phyloP scores from a whole-genome alignment of 805 yeast species.

The Wickerhamomyces strasburgensis region DNA sequence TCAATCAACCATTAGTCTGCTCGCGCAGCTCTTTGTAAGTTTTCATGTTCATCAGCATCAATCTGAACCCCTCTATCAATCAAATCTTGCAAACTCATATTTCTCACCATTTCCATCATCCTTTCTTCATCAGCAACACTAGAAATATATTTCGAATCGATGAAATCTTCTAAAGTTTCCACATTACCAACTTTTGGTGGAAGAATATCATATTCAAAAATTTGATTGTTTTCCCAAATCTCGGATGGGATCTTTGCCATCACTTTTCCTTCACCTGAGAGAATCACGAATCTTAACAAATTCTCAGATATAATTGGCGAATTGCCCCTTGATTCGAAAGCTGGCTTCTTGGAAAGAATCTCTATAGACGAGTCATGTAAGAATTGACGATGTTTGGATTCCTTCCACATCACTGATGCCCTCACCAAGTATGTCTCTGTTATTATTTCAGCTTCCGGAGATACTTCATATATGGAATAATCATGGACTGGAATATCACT shows the following conservation, averaged over 20 bases:
- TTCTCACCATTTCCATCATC: slow-evolving; percentile 24
- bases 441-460: slow-evolving; percentile 31
- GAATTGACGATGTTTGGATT: slow-evolving; percentile 40
- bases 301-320: slow-evolving; percentile 55
- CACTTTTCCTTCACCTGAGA: slow-evolving; percentile 65
- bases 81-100: slow-evolving; percentile 24
- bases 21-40: too few species aligned
- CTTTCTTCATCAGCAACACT: slow-evolving; percentile 19
- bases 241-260: slow-evolving; percentile 64
- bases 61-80: slow-evolving; percentile 6
- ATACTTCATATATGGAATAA: slow-evolving; percentile 23
- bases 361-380: slow-evolving; percentile 37
- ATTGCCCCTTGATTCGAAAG: too few species aligned
- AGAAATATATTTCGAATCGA: slow-evolving; percentile 28
- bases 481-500: slow-evolving; percentile 27
- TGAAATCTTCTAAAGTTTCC: slow-evolving; percentile 30
- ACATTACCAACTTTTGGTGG: slow-evolving; percentile 54
- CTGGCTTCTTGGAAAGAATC: slow-evolving; percentile 17
- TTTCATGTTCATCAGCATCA: neutral
- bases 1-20: too few species aligned
- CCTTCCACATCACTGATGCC: slow-evolving; percentile 52
- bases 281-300: slow-evolving; percentile 59
- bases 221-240: slow-evolving; percentile 57
- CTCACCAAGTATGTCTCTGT: slow-evolving; percentile 57
- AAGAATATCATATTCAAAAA: slow-evolving; percentile 65